Percentiles rank a stretch among this genome's conserved stretches.
Conservation (phyloP, 1,139 yeast genomes). For the Yamadazyma taylorii region DNA sequence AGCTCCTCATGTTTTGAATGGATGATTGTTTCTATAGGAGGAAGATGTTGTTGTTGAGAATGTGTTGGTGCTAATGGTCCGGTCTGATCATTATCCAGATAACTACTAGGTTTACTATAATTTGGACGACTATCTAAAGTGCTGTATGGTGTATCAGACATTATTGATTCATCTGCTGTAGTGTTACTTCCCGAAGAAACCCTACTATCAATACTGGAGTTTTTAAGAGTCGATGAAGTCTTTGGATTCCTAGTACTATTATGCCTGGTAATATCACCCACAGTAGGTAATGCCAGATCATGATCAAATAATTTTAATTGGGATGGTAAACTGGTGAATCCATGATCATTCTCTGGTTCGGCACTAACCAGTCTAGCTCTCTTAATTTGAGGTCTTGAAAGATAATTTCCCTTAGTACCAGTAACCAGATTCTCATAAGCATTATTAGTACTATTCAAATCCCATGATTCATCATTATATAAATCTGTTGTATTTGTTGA, state of each 20-base stretch:
- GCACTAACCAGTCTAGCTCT: constrained; percentile 18
- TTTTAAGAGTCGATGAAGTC: not conserved
- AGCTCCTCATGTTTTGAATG: not conserved
- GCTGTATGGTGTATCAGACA: constrained; percentile 2
- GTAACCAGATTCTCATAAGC: not conserved
- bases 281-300: constrained; percentile 18
- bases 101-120: not conserved
- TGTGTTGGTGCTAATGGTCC: no score
- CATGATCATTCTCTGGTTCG: constrained; percentile 6
- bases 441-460: not conserved
- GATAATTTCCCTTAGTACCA: not conserved
- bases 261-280: constrained; percentile 32
- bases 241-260: constrained; percentile 35
- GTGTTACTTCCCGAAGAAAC: constrained; percentile 6
- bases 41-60: no score
- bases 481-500: constrained; percentile 3
- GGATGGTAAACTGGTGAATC: constrained; percentile 46
- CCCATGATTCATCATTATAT: not conserved
- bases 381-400: constrained; percentile 5
- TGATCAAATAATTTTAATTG: constrained; percentile 53
- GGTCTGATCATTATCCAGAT: not conserved
- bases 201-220: constrained; percentile 1
- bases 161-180: not conserved
- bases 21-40: not conserved
- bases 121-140: constrained; percentile 3